phyloP scores from a whole-genome alignment of 1,284 basidiomycete genomes.

The Trichosporon ovoides region DNA sequence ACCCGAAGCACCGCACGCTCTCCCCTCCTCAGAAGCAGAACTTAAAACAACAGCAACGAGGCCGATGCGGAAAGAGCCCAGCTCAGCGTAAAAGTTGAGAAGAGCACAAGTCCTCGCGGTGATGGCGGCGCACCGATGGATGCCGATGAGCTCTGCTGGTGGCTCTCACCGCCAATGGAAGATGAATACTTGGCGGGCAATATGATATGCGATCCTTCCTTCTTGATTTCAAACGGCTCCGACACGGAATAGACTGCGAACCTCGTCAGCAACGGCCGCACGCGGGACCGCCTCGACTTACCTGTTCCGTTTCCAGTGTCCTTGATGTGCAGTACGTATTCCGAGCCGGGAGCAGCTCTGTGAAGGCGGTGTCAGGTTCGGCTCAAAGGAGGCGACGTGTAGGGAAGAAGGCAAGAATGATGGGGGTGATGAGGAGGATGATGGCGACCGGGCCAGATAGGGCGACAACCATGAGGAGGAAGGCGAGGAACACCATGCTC shows the following conservation, averaged over 20 bases:
- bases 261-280: neutral
- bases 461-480: neutral
- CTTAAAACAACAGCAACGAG: neutral
- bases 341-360: neutral
- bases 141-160: neutral
- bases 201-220: conserved; percentile 7
- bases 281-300: neutral
- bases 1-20: neutral
- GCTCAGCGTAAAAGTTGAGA: neutral
- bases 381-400: neutral
- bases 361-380: neutral
- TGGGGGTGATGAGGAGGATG: conserved; percentile 5
- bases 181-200: conserved; percentile 7
- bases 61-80: neutral
- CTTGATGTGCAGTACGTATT: conserved; percentile 1
- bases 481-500: conserved; percentile 2
- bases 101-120: neutral
- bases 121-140: neutral
- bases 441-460: neutral
- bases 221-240: conserved; percentile 17
- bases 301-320: conserved; percentile 1
- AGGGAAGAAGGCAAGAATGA: conserved; percentile 4
- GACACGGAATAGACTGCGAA: conserved; percentile 11
- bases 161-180: neutral
- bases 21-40: neutral